These are phyloP conservation scores for Closterium sp. DNA, from an alignment of 139 green algal genomes.

Conservation along the genomic window DNA sequence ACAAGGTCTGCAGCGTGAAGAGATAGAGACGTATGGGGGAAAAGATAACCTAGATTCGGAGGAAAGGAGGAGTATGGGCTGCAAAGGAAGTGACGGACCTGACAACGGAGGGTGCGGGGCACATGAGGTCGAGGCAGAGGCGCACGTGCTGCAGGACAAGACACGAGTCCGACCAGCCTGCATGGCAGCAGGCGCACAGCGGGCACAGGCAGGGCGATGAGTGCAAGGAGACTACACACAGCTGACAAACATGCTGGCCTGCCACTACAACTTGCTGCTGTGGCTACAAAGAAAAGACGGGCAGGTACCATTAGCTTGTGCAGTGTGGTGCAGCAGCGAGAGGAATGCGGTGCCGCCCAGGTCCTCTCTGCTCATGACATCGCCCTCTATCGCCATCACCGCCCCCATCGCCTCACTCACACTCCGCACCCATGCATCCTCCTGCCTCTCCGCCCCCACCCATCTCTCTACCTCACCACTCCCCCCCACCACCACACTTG, in stretches of 20 bases:
- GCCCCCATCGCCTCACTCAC: not conserved
- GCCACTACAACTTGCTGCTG: not conserved
- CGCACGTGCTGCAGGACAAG: not conserved
- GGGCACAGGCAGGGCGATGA: not conserved
- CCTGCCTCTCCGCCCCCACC: not conserved
- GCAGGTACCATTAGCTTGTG: not conserved
- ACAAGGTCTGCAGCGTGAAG: too few relatives aligned
- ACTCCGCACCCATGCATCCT: not conserved
- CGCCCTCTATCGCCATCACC: not conserved
- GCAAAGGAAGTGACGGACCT: not conserved
- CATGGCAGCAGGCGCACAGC: not conserved
- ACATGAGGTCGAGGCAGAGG: not conserved
- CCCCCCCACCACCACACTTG: not conserved
- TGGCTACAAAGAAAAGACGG: not conserved
- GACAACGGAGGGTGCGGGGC: not conserved
- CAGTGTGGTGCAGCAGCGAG: not conserved
- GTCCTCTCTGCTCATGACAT: not conserved
- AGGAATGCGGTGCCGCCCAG: not conserved
- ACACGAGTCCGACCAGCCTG: not conserved
- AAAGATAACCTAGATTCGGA: not conserved
- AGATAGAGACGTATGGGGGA: not conserved
- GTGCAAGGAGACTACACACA: not conserved
- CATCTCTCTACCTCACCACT: not conserved
- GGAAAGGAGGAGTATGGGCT: not conserved
- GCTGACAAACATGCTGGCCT: not conserved